Evolutionary conservation across 306 rosid species (phyloP).

Genomic region (Pterocarpus macrocarpus): DNA sequence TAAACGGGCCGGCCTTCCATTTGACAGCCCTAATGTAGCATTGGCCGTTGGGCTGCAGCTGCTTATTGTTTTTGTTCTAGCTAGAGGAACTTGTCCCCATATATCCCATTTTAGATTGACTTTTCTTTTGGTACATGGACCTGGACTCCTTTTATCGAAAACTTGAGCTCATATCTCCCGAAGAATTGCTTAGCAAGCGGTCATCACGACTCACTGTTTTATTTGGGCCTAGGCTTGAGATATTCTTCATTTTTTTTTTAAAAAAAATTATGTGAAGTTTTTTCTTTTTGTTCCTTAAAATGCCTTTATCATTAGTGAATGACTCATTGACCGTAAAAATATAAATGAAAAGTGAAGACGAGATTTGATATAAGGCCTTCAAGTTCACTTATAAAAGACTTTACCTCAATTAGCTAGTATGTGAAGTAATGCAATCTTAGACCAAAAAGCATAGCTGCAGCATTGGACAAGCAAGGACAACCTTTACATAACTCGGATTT

Average conservation of each 20-base stretch:
- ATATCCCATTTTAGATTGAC: too few relatives aligned
- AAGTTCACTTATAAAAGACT: too few relatives aligned
- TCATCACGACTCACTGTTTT: not conserved
- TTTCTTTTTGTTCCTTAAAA: too few relatives aligned
- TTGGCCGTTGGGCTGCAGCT: not conserved
- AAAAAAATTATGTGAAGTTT: not conserved
- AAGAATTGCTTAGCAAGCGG: too few relatives aligned
- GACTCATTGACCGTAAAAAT: not conserved
- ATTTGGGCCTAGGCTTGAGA: not conserved
- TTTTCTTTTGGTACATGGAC: not conserved
- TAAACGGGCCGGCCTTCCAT: too few relatives aligned
- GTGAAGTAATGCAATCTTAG: not conserved
- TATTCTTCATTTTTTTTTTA: not conserved
- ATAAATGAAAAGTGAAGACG: not conserved
- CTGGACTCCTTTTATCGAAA: not conserved
- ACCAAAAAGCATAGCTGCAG: not conserved
- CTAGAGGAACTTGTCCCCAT: too few relatives aligned
- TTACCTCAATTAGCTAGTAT: not conserved
- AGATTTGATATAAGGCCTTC: not conserved
- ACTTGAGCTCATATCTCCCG: not conserved
- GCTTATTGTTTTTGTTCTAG: too few relatives aligned
- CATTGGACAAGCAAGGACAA: slow-evolving; percentile 1
- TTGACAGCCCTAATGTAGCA: too few relatives aligned
- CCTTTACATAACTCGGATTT: slow-evolving; percentile 4
- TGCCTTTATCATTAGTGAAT: too few relatives aligned